phyloP scores from a whole-genome alignment of 805 yeast genomes.

The Yamadazyma nakazawae region DNA sequence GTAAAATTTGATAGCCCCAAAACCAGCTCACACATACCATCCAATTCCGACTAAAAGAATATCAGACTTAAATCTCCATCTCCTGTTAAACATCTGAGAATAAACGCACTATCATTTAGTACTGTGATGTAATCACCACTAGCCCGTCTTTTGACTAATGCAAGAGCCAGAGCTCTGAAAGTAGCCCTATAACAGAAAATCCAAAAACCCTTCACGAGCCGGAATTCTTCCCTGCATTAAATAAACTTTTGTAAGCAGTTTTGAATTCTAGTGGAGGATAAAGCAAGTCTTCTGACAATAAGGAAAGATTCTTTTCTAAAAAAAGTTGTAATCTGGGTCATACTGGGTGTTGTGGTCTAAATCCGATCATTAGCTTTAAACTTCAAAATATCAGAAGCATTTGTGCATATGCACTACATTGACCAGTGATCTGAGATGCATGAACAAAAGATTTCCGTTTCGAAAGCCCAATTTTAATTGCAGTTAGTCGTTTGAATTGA shows the following conservation, averaged over 20 bases:
- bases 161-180: neutral
- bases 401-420: conserved; percentile 1
- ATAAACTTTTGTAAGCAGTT: neutral
- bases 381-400: neutral
- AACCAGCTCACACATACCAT: conserved; percentile 5
- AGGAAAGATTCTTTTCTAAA: neutral
- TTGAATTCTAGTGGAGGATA: neutral
- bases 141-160: conserved; percentile 7
- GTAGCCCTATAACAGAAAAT: neutral
- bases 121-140: conserved; percentile 1
- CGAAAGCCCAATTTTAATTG: conserved; percentile 7
- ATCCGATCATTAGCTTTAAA: neutral
- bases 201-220: conserved; percentile 1
- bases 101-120: conserved; percentile 1
- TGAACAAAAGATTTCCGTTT: neutral
- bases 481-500: conserved; percentile 6
- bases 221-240: neutral
- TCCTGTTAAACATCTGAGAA: conserved; percentile 1
- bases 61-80: conserved; percentile 2
- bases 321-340: neutral
- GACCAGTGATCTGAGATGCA: conserved; percentile 1
- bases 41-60: conserved; percentile 9
- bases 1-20: neutral
- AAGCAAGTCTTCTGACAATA: neutral
- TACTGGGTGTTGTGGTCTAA: conserved; percentile 6